A percentile compares a stretch with the other conserved stretches of the same genome.
These are phyloP conservation scores for Davidsoniella australis DNA, from an alignment of 2,329 filamentous ascomycete genomes.

Conservation along the genomic window DNA sequence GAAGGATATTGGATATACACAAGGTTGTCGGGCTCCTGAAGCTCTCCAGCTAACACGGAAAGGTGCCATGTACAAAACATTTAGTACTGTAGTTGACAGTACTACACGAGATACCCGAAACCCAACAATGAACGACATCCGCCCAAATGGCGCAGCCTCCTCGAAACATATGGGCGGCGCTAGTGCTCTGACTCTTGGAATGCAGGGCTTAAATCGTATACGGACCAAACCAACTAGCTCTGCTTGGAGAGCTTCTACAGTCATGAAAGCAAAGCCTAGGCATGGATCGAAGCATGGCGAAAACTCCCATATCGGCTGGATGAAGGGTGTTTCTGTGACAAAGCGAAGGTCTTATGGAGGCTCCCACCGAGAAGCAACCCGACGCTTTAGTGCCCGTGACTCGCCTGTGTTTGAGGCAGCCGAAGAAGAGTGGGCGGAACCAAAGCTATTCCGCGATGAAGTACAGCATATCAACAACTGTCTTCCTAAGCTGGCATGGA, in stretches of 20 bases:
- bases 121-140: constrained; percentile 44
- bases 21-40: constrained; percentile 46
- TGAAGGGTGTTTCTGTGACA: constrained; percentile 43
- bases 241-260: constrained; percentile 34
- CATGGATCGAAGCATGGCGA: constrained; percentile 24
- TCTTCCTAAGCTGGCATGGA: constrained; percentile 46
- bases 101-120: constrained; percentile 38
- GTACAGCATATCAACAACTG: constrained; percentile 44
- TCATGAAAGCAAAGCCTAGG: constrained; percentile 38
- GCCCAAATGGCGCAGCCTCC: constrained; percentile 25
- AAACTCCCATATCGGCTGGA: constrained; percentile 47
- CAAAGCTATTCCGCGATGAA: constrained; percentile 47
- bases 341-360: constrained; percentile 21
- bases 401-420: constrained; percentile 29
- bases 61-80: constrained; percentile 72
- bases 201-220: too few relatives aligned
- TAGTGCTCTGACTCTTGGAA: constrained; percentile 25
- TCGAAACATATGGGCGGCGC: constrained; percentile 22
- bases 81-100: constrained; percentile 51
- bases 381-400: constrained; percentile 35
- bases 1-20: constrained; percentile 53
- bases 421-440: constrained; percentile 42
- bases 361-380: constrained; percentile 19
- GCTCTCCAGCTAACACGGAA: constrained; percentile 61
- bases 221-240: constrained; percentile 17